Evolutionary conservation across 2,329 filamentous ascomycete species (phyloP).

Genomic region (Penicillium thymicola): DNA sequence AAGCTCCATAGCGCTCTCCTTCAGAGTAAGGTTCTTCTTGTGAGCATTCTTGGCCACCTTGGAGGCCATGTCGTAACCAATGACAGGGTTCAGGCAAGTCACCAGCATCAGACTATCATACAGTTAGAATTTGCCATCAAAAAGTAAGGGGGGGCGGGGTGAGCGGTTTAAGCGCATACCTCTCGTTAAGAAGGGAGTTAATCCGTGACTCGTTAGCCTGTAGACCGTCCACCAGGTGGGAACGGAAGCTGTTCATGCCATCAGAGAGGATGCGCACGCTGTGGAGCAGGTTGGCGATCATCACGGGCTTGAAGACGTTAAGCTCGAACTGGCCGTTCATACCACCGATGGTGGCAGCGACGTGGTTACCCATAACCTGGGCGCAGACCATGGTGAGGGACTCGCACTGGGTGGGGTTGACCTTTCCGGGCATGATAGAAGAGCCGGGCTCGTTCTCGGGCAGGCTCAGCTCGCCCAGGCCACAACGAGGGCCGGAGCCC

Average conservation of each 20-base stretch:
- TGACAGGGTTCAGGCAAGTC: constrained; percentile 94
- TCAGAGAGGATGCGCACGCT: constrained; percentile 84
- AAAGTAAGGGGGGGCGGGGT: constrained; percentile 4
- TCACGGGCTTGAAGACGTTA: constrained; percentile 96
- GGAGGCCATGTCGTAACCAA: constrained; percentile 94
- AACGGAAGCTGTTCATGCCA: constrained; percentile 92
- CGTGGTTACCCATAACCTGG: constrained; percentile 97
- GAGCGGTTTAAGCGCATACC: constrained; percentile 54
- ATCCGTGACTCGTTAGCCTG: constrained; percentile 95
- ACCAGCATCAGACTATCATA: constrained; percentile 83
- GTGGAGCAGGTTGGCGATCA: constrained; percentile 94
- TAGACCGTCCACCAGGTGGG: constrained; percentile 83
- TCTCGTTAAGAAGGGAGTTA: constrained; percentile 84
- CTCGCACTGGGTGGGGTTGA: constrained; percentile 98
- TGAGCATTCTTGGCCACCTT: constrained; percentile 98
- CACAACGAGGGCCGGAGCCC: constrained; percentile 91
- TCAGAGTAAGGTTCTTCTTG: constrained; percentile 94
- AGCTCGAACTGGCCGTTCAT: constrained; percentile 98
- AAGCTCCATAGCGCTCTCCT: constrained; percentile 90
- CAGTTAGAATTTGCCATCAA: constrained; percentile 19
- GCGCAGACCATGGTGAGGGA: constrained; percentile 95
- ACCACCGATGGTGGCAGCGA: constrained; percentile 86
- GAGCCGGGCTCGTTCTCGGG: constrained; percentile 98
- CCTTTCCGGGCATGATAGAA: constrained; percentile 99
- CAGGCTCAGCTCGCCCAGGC: constrained; percentile 85